Evolutionary conservation across 139 green algal genomes (phyloP).

Genomic region (Yamagishiella unicocca): DNA sequence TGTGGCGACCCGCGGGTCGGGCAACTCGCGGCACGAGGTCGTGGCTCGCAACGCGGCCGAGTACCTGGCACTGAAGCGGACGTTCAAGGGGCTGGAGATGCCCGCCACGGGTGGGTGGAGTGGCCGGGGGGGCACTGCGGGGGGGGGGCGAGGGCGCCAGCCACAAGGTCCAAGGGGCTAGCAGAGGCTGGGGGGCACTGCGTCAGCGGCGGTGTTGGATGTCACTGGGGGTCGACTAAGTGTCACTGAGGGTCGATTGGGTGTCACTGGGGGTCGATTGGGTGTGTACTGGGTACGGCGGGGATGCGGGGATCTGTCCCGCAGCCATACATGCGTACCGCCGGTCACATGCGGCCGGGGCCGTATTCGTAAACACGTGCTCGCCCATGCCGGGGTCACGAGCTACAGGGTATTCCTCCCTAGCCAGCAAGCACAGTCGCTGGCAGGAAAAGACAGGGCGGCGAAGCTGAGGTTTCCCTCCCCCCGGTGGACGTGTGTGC

Average conservation of each 20-base stretch:
- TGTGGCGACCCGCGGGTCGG: background rate
- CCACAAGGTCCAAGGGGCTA: too few species aligned
- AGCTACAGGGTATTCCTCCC: background rate
- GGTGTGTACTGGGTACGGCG: too few species aligned
- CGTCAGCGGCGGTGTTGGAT: too few species aligned
- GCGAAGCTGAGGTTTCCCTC: background rate
- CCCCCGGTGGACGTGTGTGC: background rate
- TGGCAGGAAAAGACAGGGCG: background rate
- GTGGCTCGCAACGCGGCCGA: constrained; percentile 70
- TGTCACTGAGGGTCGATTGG: background rate
- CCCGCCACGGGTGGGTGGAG: constrained; percentile 65
- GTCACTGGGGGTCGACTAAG: too few species aligned
- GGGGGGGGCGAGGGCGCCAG: background rate
- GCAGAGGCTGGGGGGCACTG: too few species aligned
- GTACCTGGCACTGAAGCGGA: constrained; percentile 76
- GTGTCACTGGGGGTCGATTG: background rate
- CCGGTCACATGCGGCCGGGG: too few species aligned
- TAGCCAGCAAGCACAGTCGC: background rate
- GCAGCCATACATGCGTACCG: too few species aligned
- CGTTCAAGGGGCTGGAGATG: constrained; percentile 83
- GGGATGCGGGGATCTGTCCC: too few species aligned
- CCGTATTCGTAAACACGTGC: too few species aligned
- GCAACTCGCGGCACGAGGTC: constrained; percentile 26
- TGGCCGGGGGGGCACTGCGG: constrained; percentile 29
- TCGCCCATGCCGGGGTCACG: background rate